Evolutionary conservation across 176 grass and related monocot species (phyloP), one percentile per base, ranked within the genome.

Genomic region (Neostapfia colusana): DNA sequence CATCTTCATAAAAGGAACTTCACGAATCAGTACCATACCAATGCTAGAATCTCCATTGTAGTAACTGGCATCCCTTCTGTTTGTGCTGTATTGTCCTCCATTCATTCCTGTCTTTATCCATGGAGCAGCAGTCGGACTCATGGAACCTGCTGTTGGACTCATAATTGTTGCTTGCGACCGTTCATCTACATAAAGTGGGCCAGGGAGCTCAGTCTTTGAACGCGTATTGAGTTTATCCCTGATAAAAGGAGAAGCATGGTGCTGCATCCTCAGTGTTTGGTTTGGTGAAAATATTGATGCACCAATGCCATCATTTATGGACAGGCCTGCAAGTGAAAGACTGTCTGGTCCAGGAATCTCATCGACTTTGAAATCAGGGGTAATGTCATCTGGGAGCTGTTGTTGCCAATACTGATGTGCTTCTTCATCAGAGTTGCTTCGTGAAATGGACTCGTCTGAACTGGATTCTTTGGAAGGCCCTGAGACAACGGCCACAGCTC

Each of bases 301-400:
- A 44, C 78, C 73, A 87, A 79, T 78, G 54, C 67, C 77, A 79
- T 94, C 91, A 72, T 88, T 82, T 68, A 98, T 88, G 64, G 89
- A 95, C 66, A 98, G 82, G 72, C 82, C 85, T 24, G 65, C 16
- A 50, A 98, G 85, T 80, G 95, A 86, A 67, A 98, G 74, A 78
- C 72, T 90, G 63, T 83, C 89, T 88, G 63, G 67, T 83, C 37
- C 84, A 85, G 55, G 51, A 65, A 79, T 75, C 58, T 93, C 90
- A 75, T 97, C 95, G 60, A 86, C 70, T 43, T 84, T 85, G 71
- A 92, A 99, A 87, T 99, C 92, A 43, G 96, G 96, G 54, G 96
- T 99, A 54, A 99, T 90, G 65, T 99, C 96, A 76, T 90, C 89
- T 36, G 96, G 96, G 75, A 99, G 92, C 70, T 90, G 96, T 39